Evolutionary conservation across 768 basidiomycete species (phyloP).

Genomic region (Lactifluus piperatus): DNA sequence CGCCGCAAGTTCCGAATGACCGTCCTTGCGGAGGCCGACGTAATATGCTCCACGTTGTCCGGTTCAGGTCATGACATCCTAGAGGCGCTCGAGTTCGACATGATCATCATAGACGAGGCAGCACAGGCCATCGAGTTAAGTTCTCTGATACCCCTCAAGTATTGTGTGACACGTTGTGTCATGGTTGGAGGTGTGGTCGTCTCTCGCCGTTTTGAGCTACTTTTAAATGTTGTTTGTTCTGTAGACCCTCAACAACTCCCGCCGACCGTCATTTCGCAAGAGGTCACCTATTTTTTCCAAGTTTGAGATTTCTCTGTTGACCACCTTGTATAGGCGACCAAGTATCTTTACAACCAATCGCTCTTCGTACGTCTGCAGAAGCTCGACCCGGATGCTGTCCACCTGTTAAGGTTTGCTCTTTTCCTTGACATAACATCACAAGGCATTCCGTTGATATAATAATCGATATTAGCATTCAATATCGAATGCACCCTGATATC

Average conservation of each 20-base stretch:
- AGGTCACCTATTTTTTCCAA: slow-evolving; percentile 34
- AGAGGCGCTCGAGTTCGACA: slow-evolving; percentile 80
- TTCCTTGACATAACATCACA: neutral
- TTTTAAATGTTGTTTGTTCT: neutral
- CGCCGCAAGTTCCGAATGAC: slow-evolving; percentile 64
- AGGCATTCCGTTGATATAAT: neutral
- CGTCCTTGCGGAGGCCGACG: slow-evolving; percentile 81
- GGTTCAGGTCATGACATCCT: slow-evolving; percentile 88
- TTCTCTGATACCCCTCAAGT: slow-evolving; percentile 91
- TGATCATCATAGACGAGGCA: slow-evolving; percentile 96
- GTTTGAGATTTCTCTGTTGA: neutral
- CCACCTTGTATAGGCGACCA: slow-evolving; percentile 41
- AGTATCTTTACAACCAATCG: slow-evolving; percentile 77
- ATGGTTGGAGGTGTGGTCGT: slow-evolving; percentile 74
- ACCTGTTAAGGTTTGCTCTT: slow-evolving; percentile 68
- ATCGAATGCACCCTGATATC: slow-evolving; percentile 98
- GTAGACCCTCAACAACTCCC: slow-evolving; percentile 92
- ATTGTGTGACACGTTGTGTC: slow-evolving; percentile 71
- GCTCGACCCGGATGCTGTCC: slow-evolving; percentile 71
- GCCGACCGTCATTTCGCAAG: slow-evolving; percentile 72
- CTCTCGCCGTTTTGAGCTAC: neutral
- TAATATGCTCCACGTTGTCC: slow-evolving; percentile 89
- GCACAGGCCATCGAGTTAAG: slow-evolving; percentile 95
- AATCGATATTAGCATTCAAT: slow-evolving; percentile 69
- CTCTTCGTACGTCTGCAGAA: slow-evolving; percentile 88